Evolutionary conservation across 306 rosid genomes (phyloP).

Genomic region (Quercus variabilis): DNA sequence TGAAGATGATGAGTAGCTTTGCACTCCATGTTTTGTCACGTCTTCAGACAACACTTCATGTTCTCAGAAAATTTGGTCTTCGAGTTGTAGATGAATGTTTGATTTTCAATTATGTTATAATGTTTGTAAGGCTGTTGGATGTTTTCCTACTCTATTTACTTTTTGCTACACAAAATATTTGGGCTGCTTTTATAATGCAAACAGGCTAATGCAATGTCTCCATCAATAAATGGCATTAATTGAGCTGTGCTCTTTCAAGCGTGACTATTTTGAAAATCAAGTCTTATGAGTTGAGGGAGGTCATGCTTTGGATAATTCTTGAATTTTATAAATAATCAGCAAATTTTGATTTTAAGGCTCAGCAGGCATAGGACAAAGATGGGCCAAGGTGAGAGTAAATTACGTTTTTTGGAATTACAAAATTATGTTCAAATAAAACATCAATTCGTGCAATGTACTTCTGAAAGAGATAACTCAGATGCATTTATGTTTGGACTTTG

Average conservation of each 20-base stretch:
- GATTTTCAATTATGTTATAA: slow-evolving; percentile 3
- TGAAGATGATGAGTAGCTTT: slow-evolving; percentile 55
- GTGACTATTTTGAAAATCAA: neutral
- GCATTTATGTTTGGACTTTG: no score
- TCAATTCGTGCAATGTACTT: neutral
- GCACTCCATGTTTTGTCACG: slow-evolving; percentile 17
- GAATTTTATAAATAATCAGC: neutral
- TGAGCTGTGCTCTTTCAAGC: neutral
- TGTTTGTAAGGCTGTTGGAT: slow-evolving; percentile 34
- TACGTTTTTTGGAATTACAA: neutral
- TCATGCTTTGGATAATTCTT: neutral
- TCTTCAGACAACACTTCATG: slow-evolving; percentile 9
- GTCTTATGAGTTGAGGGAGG: neutral
- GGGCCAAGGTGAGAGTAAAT: neutral
- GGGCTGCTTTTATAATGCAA: slow-evolving; percentile 13
- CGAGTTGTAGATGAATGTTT: slow-evolving; percentile 3
- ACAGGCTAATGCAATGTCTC: slow-evolving; percentile 19
- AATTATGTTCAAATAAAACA: neutral
- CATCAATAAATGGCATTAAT: slow-evolving; percentile 22
- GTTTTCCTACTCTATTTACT: slow-evolving; percentile 19
- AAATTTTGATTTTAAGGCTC: neutral
- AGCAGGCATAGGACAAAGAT: neutral
- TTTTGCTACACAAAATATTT: slow-evolving; percentile 26
- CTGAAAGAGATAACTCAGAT: no score
- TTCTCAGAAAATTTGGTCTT: slow-evolving; percentile 3